Conservation (phyloP, 352 stramenopile genomes). For the Pythium myriotylum region DNA sequence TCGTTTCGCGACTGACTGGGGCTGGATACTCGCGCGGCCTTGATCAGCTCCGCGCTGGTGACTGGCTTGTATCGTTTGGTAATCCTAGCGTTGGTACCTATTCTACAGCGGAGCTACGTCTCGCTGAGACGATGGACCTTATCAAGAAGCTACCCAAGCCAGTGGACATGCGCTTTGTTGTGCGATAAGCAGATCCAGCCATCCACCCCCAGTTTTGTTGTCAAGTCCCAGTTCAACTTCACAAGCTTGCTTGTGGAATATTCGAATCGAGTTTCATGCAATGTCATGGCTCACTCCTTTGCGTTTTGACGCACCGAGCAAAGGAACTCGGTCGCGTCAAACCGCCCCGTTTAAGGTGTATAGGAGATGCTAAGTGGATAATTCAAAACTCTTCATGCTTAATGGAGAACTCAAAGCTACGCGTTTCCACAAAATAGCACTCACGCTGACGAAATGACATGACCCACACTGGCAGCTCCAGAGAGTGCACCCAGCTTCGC, state of each 20-base stretch:
- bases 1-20: conserved; percentile 74
- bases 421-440: not conserved
- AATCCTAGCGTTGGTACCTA: conserved; percentile 33
- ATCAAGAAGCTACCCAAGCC: conserved; percentile 78
- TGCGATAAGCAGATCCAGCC: conserved; percentile 39
- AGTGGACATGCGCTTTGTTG: conserved; percentile 79
- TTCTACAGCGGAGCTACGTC: conserved; percentile 54
- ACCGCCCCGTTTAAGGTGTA: not conserved
- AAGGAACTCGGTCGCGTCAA: not conserved
- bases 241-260: too few species aligned
- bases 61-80: conserved; percentile 83
- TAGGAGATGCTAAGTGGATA: too few species aligned
- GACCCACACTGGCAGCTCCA: conserved; percentile 1
- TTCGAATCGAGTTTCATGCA: too few species aligned
- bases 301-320: not conserved
- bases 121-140: conserved; percentile 82
- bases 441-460: not conserved
- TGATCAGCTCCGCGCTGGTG: conserved; percentile 64
- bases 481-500: conserved; percentile 1
- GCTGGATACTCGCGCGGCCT: conserved; percentile 65
- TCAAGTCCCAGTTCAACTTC: too few species aligned
- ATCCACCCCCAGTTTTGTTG: not conserved
- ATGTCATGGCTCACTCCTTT: not conserved
- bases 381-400: too few species aligned
- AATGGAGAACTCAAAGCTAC: too few species aligned